A percentile compares a stretch with the other conserved stretches of the same genome.
Conservation (phyloP, 73 alveolate genomes). For the Paramecium octaurelia region DNA sequence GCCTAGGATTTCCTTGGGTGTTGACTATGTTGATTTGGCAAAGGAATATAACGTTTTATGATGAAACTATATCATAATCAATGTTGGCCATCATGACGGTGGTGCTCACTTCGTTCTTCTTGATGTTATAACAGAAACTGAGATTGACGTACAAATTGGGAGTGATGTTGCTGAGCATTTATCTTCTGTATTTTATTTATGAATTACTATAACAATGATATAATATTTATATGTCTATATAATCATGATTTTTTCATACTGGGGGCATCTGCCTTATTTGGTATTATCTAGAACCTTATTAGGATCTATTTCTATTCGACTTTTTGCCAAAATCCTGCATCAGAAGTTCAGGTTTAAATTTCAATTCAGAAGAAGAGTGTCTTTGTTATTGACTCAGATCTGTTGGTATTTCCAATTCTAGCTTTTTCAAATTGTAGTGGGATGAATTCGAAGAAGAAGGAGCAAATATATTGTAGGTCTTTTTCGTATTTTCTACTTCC, state of each 20-base stretch:
- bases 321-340: not conserved
- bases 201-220: slow-evolving; percentile 23
- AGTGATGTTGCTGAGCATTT: not conserved
- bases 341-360: not conserved
- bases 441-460: not conserved
- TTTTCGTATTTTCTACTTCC: not conserved
- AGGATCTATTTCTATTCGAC: not conserved
- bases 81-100: slow-evolving; percentile 35
- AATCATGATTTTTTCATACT: not conserved
- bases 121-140: not conserved
- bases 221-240: not conserved
- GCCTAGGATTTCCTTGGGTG: slow-evolving; percentile 35
- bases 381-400: not conserved
- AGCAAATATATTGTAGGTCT: not conserved
- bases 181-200: slow-evolving; percentile 13
- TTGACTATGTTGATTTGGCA: not conserved
- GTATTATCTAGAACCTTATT: not conserved
- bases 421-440: not conserved
- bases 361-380: not conserved
- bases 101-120: not conserved
- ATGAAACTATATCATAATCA: slow-evolving; percentile 20
- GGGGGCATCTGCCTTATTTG: not conserved
- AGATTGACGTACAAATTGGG: slow-evolving; percentile 29
- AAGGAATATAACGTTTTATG: slow-evolving; percentile 26
- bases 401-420: not conserved